Evolutionary conservation across 148 eudicot genomes (phyloP), one percentile per base, ranked within the genome.

Genomic region (Chenopodium formosanum): DNA sequence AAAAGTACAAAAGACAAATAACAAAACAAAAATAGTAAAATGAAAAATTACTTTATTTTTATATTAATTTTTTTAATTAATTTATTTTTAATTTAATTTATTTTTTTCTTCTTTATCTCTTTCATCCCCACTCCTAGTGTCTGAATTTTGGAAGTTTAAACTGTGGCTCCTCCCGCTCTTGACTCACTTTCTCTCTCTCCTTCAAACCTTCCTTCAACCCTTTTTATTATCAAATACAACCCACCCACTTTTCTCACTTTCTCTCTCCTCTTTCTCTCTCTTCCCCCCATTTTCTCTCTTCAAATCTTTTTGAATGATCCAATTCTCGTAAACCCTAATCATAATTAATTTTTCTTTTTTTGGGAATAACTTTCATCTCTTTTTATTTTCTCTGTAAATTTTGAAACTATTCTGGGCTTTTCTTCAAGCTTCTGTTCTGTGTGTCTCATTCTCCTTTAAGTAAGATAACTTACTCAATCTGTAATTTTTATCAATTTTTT

Each of bases 111-210:
- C 62, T 56, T 3, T 56, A 69, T 63, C 37, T 1, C 23, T 20
- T 66, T 16, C 34, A 40, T 37, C 32, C 68, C 50, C 44, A n/a
- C 69, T n/a, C 70, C n/a, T 63, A 64, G 47, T 62, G 74, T 83
- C 77, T 82, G 83, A 86, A 82, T 25, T 84, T 87, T 81, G 88
- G 58, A 88, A 80, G 89, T 90, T 90, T 90, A 85, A 90, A 90
- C 88, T 79, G 89, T 84, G 80, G 87, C 88, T 79, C 89, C 82
- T 89, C 93, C 91, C 93, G 91, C 93, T 87, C 89, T 78, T 82
- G 37, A 77, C 78, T 74, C 77, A 12, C 29, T 48, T 73, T 50
- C 19, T 23, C 64, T 70, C 73, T 64, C 50, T 64, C 70, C 70
- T 72, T 62, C 58, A 52, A 65, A 40, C 44, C 44, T 40, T 40